Conservation (phyloP, 257 asterid species). For the Solanum paucissectum region DNA sequence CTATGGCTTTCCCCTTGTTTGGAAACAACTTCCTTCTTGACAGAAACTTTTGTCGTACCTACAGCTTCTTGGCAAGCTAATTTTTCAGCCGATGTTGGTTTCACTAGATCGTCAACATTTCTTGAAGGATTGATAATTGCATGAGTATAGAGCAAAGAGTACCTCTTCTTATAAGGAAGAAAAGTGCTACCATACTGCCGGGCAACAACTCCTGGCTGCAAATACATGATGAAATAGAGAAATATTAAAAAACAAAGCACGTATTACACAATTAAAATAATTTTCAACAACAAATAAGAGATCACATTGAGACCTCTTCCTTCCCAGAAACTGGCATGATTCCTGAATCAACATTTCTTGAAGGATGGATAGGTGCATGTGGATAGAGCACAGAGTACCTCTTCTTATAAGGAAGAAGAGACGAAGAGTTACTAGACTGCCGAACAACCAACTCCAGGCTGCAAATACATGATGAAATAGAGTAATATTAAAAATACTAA, state of each 20-base stretch:
- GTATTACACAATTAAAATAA: background rate
- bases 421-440: no score
- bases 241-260: background rate
- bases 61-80: background rate
- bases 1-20: conserved; percentile 15
- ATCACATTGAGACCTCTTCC: background rate
- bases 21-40: conserved; percentile 26
- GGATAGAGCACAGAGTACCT: no score
- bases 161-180: conserved; percentile 75
- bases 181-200: conserved; percentile 21
- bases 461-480: no score
- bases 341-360: no score
- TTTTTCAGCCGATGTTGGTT: conserved; percentile 11
- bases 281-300: background rate
- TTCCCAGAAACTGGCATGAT: background rate
- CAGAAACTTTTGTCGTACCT: background rate
- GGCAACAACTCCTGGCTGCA: conserved; percentile 35
- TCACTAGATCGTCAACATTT: conserved; percentile 11
- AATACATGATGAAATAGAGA: background rate
- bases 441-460: no score
- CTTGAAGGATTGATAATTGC: conserved; percentile 30
- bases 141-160: conserved; percentile 26
- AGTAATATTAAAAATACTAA: no score
- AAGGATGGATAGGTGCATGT: no score
- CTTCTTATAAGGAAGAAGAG: no score